These are phyloP conservation scores for Closterium sp. DNA, from an alignment of 139 green algal species.

Conservation along the genomic window DNA sequence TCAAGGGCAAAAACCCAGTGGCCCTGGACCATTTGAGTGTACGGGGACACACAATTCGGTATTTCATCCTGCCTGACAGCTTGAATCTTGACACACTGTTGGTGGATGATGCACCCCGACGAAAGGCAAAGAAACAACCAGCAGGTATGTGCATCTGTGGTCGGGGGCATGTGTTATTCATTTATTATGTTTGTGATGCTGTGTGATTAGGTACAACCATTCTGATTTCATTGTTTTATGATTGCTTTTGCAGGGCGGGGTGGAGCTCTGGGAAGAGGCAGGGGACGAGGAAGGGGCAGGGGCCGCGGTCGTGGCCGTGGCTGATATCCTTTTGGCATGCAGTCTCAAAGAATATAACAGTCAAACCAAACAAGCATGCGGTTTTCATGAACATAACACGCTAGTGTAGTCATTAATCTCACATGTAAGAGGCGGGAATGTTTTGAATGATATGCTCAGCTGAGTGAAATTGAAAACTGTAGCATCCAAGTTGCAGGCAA, in stretches of 20 bases:
- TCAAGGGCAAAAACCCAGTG: conserved; percentile 84
- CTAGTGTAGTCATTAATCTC: no score
- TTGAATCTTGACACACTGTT: conserved; percentile 98
- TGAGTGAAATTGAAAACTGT: no score
- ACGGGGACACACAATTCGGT: conserved; percentile 82
- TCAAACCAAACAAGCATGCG: background rate
- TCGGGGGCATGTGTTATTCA: background rate
- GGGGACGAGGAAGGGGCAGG: conserved; percentile 46
- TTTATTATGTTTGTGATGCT: background rate
- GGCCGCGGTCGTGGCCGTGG: conserved; percentile 23
- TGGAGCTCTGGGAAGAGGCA: conserved; percentile 20
- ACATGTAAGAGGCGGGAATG: no score
- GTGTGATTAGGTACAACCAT: background rate
- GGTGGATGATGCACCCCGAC: conserved; percentile 93
- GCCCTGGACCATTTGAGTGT: conserved; percentile 87
- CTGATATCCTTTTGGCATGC: conserved; percentile 4
- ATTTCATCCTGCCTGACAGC: conserved; percentile 96
- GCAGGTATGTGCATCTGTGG: background rate
- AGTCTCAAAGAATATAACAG: background rate
- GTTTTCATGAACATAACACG: no score
- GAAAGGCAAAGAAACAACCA: conserved; percentile 69
- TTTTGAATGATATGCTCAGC: no score
- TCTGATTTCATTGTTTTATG: background rate
- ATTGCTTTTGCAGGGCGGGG: conserved; percentile 18
- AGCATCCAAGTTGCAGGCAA: no score